Evolutionary conservation across 305 asterid genomes (phyloP), one percentile per base, ranked within the genome.

Genomic region (Fraxinus latifolia): DNA sequence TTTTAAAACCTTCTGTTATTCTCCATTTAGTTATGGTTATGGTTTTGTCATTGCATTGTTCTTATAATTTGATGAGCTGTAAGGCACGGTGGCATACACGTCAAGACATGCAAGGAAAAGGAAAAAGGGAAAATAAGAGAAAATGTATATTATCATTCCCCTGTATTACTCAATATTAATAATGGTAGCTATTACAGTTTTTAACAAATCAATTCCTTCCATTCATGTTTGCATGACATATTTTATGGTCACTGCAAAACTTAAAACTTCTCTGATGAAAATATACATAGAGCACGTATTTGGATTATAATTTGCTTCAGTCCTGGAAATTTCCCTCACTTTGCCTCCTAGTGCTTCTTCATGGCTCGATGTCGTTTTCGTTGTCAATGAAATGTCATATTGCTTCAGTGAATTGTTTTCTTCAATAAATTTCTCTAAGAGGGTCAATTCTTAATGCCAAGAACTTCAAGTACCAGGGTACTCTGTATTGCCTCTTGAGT

Each of bases 401-500:
- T 12, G 21, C 9, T 67, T 32, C 78, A 37, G 37, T 8, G 60
- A 37, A 44, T 58, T 55, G 77, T 60, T 19, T 60, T 25, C 70
- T 62, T 62, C 71, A 21, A 53, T 55, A 55, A 55, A 17, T 55
- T 55, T 17, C 68, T 1, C n/a, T 27, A 33, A 33, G 23, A 32
- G 15, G 39, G 21, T 14, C 74, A 67, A 27, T 25, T 25, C 36
- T 65, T 65, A 12, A 65, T 65, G 73, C 23, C 78, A 34, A 0
- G 36, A 12, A 29, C n/a, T 53, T 55, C 37, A 17, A n/a, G 55
- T 53, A 33, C 37, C 78, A 55, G 79, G 15, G 17, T 50, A 31
- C 11, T 71, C 81, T 82, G 58, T 82, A 87, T 75, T 1, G 71
- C 68, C 12, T 87, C 88, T 12, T 37, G 87, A 44, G 55, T 37